Base-by-base conservation (phyloP, 2,329 filamentous ascomycete species). In the Calonectria honghensis region DNA sequence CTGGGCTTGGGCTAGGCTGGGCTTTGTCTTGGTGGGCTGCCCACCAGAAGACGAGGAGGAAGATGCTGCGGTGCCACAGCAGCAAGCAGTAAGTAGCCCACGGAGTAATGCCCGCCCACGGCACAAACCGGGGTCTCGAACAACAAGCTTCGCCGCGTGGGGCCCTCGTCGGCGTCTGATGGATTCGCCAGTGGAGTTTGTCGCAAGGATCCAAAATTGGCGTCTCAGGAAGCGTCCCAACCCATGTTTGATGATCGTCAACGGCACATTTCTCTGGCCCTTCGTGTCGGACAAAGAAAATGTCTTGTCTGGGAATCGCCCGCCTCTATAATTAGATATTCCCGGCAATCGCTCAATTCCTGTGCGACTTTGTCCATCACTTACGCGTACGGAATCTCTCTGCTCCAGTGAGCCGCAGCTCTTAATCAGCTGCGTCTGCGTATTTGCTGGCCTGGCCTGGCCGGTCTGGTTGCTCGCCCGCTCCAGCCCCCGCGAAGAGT, bases 111-210 rank as follows among this genome's bases (percentile, higher is more conserved):
- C 57, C 57, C 57, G 57, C 57, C n/a, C 57, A 63, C 57, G 57
- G 57, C 57, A 63, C 57, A 48, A 70, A 74, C 77, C 63, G 74
- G 78, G 70, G 77, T 74, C 77, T 77, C 72, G 73, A 78, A 79
- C 70, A 76, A 73, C 78, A 80, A 80, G 78, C 78, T 80, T 80
- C 77, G 75, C 76, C 50, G 75, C 76, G 77, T 80, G 79, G 79
- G 79, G 77, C 68, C 70, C 37, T 31, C 35, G n/a, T 52, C 61
- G 29, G 52, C 48, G 32, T 72, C 61, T 50, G 29, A n/a, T 69
- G 57, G 48, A 69, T 64, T 68, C 13, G 65, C 48, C 24, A 37
- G 70, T 73, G 65, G 70, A 65, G 65, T 32, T 31, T n/a, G 39
- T 68, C 67, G 35, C 72, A 48, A 59, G 72, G 72, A 61, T 73